Percentiles rank a stretch among this genome's conserved stretches.
phyloP scores from a whole-genome alignment of 805 yeast species.

The Hemisphaericaspora nanyangensis region DNA sequence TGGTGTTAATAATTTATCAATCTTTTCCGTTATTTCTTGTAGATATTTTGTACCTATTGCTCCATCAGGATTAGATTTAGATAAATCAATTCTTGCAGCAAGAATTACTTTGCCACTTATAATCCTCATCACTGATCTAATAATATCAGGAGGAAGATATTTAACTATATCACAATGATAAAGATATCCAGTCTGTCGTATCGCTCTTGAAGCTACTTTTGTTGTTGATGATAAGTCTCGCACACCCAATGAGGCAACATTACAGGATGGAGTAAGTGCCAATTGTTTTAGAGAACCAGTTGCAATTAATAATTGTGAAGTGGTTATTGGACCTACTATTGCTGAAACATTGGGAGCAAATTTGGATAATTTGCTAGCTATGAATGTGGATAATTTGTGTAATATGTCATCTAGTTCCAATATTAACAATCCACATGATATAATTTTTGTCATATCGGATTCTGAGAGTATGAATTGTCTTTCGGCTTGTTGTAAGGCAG shows the following conservation, averaged over 20 bases:
- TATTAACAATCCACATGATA: conserved; percentile 46
- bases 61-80: conserved; percentile 42
- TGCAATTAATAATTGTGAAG: conserved; percentile 68
- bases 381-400: conserved; percentile 44
- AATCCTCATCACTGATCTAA: conserved; percentile 72
- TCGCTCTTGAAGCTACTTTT: conserved; percentile 31
- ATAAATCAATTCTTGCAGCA: conserved; percentile 78
- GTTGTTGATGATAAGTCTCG: conserved; percentile 31
- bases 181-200: conserved; percentile 66
- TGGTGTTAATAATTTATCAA: conserved; percentile 72
- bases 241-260: conserved; percentile 73
- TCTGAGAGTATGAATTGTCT: conserved; percentile 19
- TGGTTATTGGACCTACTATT: conserved; percentile 65
- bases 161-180: conserved; percentile 59
- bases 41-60: conserved; percentile 55
- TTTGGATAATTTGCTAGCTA: conserved; percentile 50
- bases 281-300: conserved; percentile 67
- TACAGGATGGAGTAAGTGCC: conserved; percentile 75
- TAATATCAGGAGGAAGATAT: conserved; percentile 51
- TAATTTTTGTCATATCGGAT: conserved; percentile 33
- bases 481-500: conserved; percentile 52
- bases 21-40: conserved; percentile 55
- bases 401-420: conserved; percentile 43
- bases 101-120: conserved; percentile 74
- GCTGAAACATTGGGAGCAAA: conserved; percentile 80